Evolutionary conservation across 192 early-diverging fungal genomes (phyloP), one percentile per base, ranked within the genome.

Genomic region (Cetraspora pellucida): DNA sequence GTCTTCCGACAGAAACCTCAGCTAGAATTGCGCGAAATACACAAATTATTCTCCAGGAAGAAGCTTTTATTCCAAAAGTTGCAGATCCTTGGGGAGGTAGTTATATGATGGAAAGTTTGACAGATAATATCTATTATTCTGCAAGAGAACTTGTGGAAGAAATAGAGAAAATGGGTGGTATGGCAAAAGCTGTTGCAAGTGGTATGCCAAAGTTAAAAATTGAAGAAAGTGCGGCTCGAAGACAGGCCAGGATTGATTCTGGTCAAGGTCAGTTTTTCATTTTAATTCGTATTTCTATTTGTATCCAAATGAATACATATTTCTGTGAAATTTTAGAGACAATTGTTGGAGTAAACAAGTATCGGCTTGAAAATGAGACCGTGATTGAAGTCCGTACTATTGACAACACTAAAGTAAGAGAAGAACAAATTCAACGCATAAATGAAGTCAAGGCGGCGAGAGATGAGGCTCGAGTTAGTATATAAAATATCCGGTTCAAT

Each of bases 291-390:
- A 74, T 59, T 54, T 1, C 21, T n/a, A 37, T 19, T 50, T 9
- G 11, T 11, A 45, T 0, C 17, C 65, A 43, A 30, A 23, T n/a
- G 14, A 23, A 4, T 10, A 31, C 0, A 25, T 49, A 21, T 27
- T 37, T 14, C 11, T 23, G 2, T 52, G 25, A 46, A 21, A 58
- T 59, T 46, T n/a, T 80, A 92, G 91, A 94, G 74, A 85, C 88
- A 25, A 95, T 96, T 80, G 94, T 96, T 30, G 95, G 95, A 77
- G 95, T 96, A 50, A 96, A 96, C 86, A 96, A 96, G 85, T 96
- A 93, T 83, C 81, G 88, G 11, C 79, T 93, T 57, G 84, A 83
- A 30, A 88, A 88, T 44, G 94, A 93, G 70, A 87, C 86, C 64
- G 74, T 63, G 13, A 84, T 90, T 60, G 91, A 91, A n/a, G 91